Base-by-base conservation (phyloP, 2,329 filamentous ascomycete species). In the Botrytis cinerea region DNA sequence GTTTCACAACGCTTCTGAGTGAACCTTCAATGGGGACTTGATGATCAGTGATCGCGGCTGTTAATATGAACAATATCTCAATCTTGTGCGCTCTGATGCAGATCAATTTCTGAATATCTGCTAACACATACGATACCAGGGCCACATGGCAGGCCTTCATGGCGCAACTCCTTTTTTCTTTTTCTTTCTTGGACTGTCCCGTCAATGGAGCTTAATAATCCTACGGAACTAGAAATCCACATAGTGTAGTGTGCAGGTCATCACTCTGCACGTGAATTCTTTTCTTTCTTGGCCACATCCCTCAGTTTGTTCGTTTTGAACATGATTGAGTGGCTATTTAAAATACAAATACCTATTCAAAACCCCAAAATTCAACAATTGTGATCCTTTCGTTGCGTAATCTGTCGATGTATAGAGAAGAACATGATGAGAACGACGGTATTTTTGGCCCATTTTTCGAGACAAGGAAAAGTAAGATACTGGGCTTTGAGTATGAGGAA, bases 291-390 rank as follows among this genome's bases (percentile, higher is more conserved):
- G 1, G 14, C n/a, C n/a, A 28, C n/a, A 57, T 3, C 51, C 51
- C 51, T 57, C 51, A 57, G 6, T 28, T 32, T 57, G 51, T 54
- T 54, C 48, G 25, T 54, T 54, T 54, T n/a, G 48, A 54, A 54
- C 48, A 25, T 2, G 0, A n/a, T 16, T 1, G 25, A 16, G 25
- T 16, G 25, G 16, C 6, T 16, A n/a, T 16, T n/a, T n/a, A 0
- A n/a, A n/a, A 54, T 54, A n/a, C 48, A 54, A n/a, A n/a, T 54
- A 54, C 25, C 48, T 51, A n/a, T 16, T 14, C 4, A 51, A 51
- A 51, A 5, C 2, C 6, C 22, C 16, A 51, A n/a, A 51, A 14
- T 51, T 51, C 48, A 12, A 16, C 14, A 54, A 7, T 16, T 16
- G 16, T n/a, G 2, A 16, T n/a, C 25, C 6, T 54, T 54, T 3